Evolutionary conservation across 805 yeast species (phyloP).

Genomic region (Barnettozyma sucrosica): DNA sequence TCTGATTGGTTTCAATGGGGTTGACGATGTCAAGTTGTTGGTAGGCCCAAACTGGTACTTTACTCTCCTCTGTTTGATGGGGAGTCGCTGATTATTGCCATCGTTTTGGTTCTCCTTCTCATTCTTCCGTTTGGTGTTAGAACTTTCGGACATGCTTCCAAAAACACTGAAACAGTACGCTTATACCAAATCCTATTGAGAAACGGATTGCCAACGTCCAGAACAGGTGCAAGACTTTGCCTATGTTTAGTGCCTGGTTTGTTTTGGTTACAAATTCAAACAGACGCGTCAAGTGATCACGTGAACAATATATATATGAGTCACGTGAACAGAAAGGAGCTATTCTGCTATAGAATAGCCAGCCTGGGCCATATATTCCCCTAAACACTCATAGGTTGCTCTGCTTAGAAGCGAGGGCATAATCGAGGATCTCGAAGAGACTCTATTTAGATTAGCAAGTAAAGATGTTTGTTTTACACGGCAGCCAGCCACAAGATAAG

Average conservation of each 20-base stretch:
- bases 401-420: no score
- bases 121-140: slow-evolving; percentile 1
- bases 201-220: background rate
- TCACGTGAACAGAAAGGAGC: background rate
- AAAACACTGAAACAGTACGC: background rate
- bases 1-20: slow-evolving; percentile 9
- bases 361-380: no score
- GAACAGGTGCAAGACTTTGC: background rate
- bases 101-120: slow-evolving; percentile 9
- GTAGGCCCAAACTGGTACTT: slow-evolving; percentile 12
- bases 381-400: no score
- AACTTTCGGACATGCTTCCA: background rate
- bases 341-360: no score
- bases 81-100: background rate
- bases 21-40: slow-evolving; percentile 4
- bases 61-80: slow-evolving; percentile 6
- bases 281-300: background rate
- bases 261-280: background rate
- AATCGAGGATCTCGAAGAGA: no score
- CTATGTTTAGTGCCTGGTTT: background rate
- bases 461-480: no score
- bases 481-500: background rate
- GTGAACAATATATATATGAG: background rate
- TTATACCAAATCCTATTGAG: background rate
- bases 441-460: no score